A percentile compares a stretch with the other conserved stretches of the same genome.
Evolutionary conservation across 2,329 filamentous ascomycete genomes (phyloP).

Genomic region (Microsporum canis): DNA sequence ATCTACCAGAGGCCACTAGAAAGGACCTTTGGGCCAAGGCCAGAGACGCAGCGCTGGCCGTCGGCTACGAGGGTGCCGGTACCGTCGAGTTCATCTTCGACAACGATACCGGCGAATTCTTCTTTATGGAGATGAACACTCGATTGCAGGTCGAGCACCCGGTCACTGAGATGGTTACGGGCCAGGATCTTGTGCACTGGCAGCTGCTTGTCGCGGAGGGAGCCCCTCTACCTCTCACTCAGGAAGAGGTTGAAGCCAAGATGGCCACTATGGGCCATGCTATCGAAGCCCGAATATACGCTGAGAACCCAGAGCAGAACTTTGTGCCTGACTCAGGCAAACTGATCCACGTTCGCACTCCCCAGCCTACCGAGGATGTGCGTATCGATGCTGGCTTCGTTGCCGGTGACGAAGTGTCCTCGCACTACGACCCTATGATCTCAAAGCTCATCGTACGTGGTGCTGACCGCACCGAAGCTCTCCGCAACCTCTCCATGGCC

Average conservation of each 20-base stretch:
- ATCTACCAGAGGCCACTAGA: conserved; percentile 47
- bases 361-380: conserved; percentile 56
- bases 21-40: conserved; percentile 57
- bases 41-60: conserved; percentile 50
- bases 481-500: conserved; percentile 69
- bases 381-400: conserved; percentile 91
- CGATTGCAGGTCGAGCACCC: conserved; percentile 93
- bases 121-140: conserved; percentile 66
- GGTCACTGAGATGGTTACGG: conserved; percentile 71
- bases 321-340: conserved; percentile 92
- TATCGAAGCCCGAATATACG: conserved; percentile 93
- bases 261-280: conserved; percentile 72
- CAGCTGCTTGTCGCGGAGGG: conserved; percentile 78
- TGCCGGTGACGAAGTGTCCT: conserved; percentile 80
- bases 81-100: conserved; percentile 61
- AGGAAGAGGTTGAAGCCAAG: conserved; percentile 53
- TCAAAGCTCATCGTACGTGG: conserved; percentile 91
- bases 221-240: conserved; percentile 53
- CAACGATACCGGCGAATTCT: conserved; percentile 54
- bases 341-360: conserved; percentile 70
- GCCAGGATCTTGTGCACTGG: conserved; percentile 80
- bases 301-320: conserved; percentile 80
- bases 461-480: conserved; percentile 62
- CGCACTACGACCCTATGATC: conserved; percentile 98
- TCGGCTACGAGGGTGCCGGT: conserved; percentile 54